Evolutionary conservation across 768 basidiomycete species (phyloP).

Genomic region (Pulveroboletus ravenelii): DNA sequence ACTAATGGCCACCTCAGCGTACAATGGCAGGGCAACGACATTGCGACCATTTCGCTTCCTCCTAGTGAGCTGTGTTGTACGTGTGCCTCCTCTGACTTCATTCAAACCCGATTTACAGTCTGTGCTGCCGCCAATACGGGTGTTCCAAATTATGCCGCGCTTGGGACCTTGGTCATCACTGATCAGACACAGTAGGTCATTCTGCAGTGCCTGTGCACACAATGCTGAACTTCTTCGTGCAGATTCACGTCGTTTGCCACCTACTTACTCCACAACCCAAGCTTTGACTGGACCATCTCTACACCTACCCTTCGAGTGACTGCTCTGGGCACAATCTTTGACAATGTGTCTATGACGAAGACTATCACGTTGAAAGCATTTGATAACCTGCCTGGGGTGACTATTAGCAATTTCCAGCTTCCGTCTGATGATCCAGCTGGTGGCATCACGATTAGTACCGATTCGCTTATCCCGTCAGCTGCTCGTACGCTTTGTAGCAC

Average conservation of each 20-base stretch:
- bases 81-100: background rate
- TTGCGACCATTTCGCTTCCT: constrained; percentile 61
- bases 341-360: constrained; percentile 58
- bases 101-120: constrained; percentile 33
- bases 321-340: constrained; percentile 67
- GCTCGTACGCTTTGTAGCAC: constrained; percentile 46
- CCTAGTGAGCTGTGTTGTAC: constrained; percentile 36
- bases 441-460: constrained; percentile 67
- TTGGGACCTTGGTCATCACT: constrained; percentile 52
- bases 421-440: constrained; percentile 64
- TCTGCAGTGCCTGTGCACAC: background rate
- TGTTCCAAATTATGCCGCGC: constrained; percentile 56
- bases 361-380: constrained; percentile 63
- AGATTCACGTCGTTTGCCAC: constrained; percentile 66
- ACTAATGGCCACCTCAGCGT: constrained; percentile 37
- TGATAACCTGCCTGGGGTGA: constrained; percentile 64
- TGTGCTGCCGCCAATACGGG: constrained; percentile 66
- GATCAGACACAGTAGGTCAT: constrained; percentile 43
- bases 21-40: constrained; percentile 56
- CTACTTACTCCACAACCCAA: constrained; percentile 57
- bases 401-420: constrained; percentile 65
- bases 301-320: constrained; percentile 57
- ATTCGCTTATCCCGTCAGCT: constrained; percentile 59
- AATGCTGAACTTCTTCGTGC: background rate
- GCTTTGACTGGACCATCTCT: constrained; percentile 68